Evolutionary conservation across 345 rosid genomes (phyloP), one percentile per base, ranked within the genome.

Genomic region (Noccaea caerulescens): DNA sequence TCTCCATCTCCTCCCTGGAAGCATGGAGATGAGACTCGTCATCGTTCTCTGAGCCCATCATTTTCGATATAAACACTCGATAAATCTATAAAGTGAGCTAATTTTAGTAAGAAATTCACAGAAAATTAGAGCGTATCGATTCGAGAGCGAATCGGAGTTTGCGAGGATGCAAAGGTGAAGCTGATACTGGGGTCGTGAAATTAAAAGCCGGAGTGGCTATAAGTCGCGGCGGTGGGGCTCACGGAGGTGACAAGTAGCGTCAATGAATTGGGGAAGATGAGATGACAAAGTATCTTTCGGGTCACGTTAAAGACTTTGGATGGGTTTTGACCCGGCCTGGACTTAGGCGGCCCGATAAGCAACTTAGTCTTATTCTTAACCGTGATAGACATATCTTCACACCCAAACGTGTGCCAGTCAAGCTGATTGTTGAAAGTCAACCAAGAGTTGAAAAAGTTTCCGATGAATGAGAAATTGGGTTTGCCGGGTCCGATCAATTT

Each of bases 21-120:
- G 88, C 79, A 66, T 73, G 80, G 53, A 81, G 76, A 27, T 79
- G 86, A 23, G 91, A 76, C 37, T 84, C 91, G 60, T 78, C 85
- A 58, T 80, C 54, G 56, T 72, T 85, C 72, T 91, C 96, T 59
- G 94, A 89, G 66, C 93, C 97, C 98, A 91, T 91, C 98, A 93
- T 93, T 8, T 54, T 25, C 45, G 45, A 13, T 5, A 0, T 47
- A 1, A 13, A n/a, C 14, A n/a, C 38, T 41, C 12, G 33, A 27
- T 30, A 43, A 16, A 60, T 69, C 57, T 34, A 33, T 33, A 13
- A 38, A 23, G 6, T 68, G 13, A 56, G 50, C 58, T 58, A 47
- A 58, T 58, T 47, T 13, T 58, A 58, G 58, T 37, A n/a, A 46
- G 66, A 46, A 69, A 36, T 34, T 27, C 8, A 25, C 23, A 8